Evolutionary conservation across 257 asterid genomes (phyloP), one percentile per base, ranked within the genome.

Genomic region (Ilex asprella): DNA sequence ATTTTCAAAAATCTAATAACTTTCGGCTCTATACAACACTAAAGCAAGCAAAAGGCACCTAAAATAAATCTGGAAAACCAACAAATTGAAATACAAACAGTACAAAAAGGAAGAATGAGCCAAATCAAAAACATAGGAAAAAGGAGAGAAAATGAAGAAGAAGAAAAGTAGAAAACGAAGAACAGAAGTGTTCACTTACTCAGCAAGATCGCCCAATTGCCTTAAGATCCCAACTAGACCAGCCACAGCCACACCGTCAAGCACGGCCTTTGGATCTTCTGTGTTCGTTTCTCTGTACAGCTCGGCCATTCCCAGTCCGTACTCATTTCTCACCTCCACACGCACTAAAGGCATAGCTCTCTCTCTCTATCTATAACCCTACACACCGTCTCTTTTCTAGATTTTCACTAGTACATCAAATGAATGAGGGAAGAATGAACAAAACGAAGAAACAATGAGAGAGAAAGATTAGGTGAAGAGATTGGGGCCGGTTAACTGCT

Each of bases 171-270:
- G 41, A 35, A 35, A 8, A 35, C 5, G 41, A 35, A 35, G 41
- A 35, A 35, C 7, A 35, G 8, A 35, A 35, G 7, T 8, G 41
- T 4, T 35, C 7, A 73, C 83, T 56, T 64, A 90, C 97, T 90
- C 95, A 39, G 93, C 89, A 46, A 90, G 91, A 84, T 90, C 97
- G 67, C 97, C 97, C 44, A 90, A 91, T 89, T 90, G 97, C 32
- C 97, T 89, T 55, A 90, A 76, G 75, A 90, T 82, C 43, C 97
- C 97, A 69, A 90, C 87, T 29, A 90, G 88, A 41, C 97, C 97
- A 12, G 94, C 80, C 56, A 90, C 95, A 31, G 94, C 81, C 57
- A 90, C 85, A 16, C 97, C 94, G 49, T 90, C 86, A 5, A 90
- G 88, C 64, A 80, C 72, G 64, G 78, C 90, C 84, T 83, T 90